phyloP scores from a whole-genome alignment of 228 moss, liverwort and hornwort species.

The Sphagnum magellanicum region DNA sequence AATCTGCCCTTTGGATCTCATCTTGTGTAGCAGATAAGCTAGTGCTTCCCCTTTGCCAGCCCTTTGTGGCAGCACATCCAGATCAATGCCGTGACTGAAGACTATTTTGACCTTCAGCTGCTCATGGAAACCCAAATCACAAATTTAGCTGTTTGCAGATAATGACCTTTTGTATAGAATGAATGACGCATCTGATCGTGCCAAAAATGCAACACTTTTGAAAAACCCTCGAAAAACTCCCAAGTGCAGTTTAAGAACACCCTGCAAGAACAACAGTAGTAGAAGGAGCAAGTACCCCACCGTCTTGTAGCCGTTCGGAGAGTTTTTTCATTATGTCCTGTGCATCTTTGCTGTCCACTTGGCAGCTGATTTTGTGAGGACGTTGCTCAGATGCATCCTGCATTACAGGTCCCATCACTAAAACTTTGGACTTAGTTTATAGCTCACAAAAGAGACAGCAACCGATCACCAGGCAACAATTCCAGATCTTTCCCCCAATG shows the following conservation, averaged over 20 bases:
- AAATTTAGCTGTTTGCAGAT: background rate
- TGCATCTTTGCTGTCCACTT: conserved; percentile 59
- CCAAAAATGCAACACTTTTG: too few species aligned
- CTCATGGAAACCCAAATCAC: background rate
- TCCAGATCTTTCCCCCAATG: too few species aligned
- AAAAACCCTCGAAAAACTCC: too few species aligned
- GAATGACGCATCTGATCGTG: background rate
- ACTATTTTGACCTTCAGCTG: conserved; percentile 69
- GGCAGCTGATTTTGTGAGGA: conserved; percentile 71
- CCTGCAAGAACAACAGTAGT: background rate
- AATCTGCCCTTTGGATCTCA: conserved; percentile 42
- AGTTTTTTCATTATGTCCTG: conserved; percentile 27
- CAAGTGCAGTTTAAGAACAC: background rate
- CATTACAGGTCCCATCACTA: too few species aligned
- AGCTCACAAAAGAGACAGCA: too few species aligned
- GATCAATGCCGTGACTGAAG: conserved; percentile 59
- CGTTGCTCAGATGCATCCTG: conserved; percentile 67
- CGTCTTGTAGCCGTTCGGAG: conserved; percentile 34
- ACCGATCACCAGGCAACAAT: too few species aligned
- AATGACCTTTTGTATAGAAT: background rate
- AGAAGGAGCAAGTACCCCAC: conserved; percentile 28
- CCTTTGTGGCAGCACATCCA: conserved; percentile 66
- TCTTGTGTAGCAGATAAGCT: conserved; percentile 54
- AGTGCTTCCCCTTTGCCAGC: conserved; percentile 83
- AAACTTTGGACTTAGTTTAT: too few species aligned